Conservation (phyloP, 1,139 yeast genomes). For the Hansenula lynferdii region DNA sequence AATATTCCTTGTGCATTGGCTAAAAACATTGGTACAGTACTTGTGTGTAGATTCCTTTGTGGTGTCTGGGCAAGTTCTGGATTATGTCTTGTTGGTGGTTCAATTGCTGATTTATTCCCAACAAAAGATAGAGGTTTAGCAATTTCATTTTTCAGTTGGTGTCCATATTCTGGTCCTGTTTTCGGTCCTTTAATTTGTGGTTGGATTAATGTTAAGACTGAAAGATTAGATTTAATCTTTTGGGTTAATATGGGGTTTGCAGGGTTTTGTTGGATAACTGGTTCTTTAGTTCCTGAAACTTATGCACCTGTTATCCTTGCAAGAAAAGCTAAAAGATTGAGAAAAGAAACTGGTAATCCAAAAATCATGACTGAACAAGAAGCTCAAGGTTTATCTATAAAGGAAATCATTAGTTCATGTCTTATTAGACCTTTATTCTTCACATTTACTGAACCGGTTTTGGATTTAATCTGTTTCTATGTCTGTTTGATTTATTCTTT, state of each 20-base stretch:
- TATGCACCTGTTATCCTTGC: constrained; percentile 86
- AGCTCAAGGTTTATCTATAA: constrained; percentile 62
- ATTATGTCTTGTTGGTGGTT: constrained; percentile 82
- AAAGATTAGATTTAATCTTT: constrained; percentile 62
- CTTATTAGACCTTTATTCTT: constrained; percentile 73
- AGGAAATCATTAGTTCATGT: constrained; percentile 62
- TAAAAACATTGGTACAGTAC: constrained; percentile 74
- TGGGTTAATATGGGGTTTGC: constrained; percentile 95
- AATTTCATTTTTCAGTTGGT: constrained; percentile 87
- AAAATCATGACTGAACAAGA: constrained; percentile 93
- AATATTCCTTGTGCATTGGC: constrained; percentile 89
- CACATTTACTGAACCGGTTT: constrained; percentile 73
- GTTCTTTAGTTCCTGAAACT: constrained; percentile 74
- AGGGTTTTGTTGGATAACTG: constrained; percentile 71
- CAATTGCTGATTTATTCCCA: constrained; percentile 82
- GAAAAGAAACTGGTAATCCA: constrained; percentile 76
- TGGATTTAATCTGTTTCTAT: constrained; percentile 76
- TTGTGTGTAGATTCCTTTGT: constrained; percentile 78
- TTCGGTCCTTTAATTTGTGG: constrained; percentile 90
- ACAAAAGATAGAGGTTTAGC: constrained; percentile 81
- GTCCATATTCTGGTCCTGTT: constrained; percentile 88
- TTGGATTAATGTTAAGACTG: constrained; percentile 67
- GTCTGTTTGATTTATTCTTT: constrained; percentile 85
- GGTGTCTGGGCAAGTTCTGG: constrained; percentile 88
- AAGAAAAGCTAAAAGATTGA: constrained; percentile 58